Percentiles rank a stretch among this genome's conserved stretches.
phyloP scores from a whole-genome alignment of 805 yeast genomes.

The Candida methanosorbosa region DNA sequence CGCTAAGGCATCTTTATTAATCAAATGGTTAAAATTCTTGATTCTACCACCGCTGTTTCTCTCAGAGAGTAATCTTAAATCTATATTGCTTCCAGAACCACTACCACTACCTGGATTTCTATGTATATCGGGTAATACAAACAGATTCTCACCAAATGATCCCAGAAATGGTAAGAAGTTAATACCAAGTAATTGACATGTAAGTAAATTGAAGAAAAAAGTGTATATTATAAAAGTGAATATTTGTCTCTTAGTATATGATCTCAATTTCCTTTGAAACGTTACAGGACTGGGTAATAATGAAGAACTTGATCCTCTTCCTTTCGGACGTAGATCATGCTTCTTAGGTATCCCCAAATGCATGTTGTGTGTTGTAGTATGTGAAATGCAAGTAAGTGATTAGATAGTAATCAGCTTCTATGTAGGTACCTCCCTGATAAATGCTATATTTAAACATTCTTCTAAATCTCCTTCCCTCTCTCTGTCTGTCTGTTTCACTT shows the following conservation, averaged over 20 bases:
- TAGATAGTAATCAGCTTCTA: too few species aligned
- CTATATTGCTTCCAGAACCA: too few species aligned
- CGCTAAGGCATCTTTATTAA: slow-evolving; percentile 15
- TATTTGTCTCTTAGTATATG: slow-evolving; percentile 3
- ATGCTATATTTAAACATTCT: too few species aligned
- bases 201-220: slow-evolving; percentile 3
- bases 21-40: slow-evolving; percentile 13
- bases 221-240: slow-evolving; percentile 1
- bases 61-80: too few species aligned
- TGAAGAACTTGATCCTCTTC: slow-evolving; percentile 6
- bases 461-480: too few species aligned
- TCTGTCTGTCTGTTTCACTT: too few species aligned
- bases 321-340: slow-evolving; percentile 15
- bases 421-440: too few species aligned
- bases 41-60: too few species aligned
- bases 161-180: neutral
- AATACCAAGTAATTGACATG: slow-evolving; percentile 25
- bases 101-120: neutral
- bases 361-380: slow-evolving; percentile 7
- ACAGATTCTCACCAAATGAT: neutral
- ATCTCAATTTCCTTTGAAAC: slow-evolving; percentile 7
- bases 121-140: neutral
- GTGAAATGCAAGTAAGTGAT: too few species aligned
- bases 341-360: slow-evolving; percentile 19
- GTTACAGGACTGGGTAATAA: slow-evolving; percentile 13